Conservation (phyloP, 2,329 filamentous ascomycete genomes). For the Endocalyx cinctus region DNA sequence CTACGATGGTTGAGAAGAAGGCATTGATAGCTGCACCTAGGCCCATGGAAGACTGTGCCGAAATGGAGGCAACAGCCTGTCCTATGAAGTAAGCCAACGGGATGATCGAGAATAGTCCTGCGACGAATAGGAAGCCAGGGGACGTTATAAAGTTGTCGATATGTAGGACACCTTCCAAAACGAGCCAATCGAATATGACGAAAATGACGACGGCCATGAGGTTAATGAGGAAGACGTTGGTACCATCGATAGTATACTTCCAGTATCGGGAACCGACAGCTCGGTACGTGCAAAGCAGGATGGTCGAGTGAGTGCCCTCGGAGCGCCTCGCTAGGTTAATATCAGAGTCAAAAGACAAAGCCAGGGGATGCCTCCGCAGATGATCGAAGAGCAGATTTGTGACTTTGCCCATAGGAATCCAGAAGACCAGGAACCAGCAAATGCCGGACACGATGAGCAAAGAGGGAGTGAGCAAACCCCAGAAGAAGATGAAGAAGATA, state of each 20-base stretch:
- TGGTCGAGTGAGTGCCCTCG: conserved; percentile 72
- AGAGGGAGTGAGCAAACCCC: conserved; percentile 81
- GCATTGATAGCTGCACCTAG: conserved; percentile 95
- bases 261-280: conserved; percentile 93
- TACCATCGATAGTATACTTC: conserved; percentile 98
- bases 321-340: conserved; percentile 66
- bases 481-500: conserved; percentile 95
- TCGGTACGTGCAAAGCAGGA: conserved; percentile 93
- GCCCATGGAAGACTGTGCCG: conserved; percentile 97
- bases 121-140: conserved; percentile 78
- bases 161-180: conserved; percentile 66
- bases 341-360: conserved; percentile 89
- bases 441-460: conserved; percentile 80
- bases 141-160: conserved; percentile 72
- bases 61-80: conserved; percentile 96
- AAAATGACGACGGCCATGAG: conserved; percentile 91
- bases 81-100: conserved; percentile 97
- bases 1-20: conserved; percentile 95
- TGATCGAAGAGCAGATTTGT: conserved; percentile 87
- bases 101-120: conserved; percentile 86
- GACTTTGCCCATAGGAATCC: conserved; percentile 97
- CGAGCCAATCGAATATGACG: conserved; percentile 86
- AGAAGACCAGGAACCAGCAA: conserved; percentile 97
- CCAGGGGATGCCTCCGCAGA: conserved; percentile 84
- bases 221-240: conserved; percentile 98